Evolutionary conservation across 2,329 filamentous ascomycete species (phyloP).

Genomic region (Penicillium sp.): DNA sequence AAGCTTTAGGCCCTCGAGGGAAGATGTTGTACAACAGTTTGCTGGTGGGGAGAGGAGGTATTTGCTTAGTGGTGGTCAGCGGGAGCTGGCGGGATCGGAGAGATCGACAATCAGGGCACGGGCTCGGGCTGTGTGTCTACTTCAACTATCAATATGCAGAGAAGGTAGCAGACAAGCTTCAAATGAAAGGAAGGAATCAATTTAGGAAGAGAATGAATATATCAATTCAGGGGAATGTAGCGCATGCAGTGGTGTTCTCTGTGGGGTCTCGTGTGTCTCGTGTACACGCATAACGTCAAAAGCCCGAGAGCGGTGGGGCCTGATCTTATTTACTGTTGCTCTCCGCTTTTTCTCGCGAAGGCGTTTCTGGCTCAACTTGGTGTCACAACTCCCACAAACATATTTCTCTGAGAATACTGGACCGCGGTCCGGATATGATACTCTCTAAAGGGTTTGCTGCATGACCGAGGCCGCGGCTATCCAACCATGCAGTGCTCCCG

Average conservation of each 20-base stretch:
- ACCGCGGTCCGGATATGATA: not conserved
- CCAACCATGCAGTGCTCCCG: constrained; percentile 22
- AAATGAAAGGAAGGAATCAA: not conserved
- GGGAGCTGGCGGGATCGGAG: constrained; percentile 6
- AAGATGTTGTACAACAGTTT: not conserved
- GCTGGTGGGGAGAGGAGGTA: not conserved
- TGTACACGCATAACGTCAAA: not conserved
- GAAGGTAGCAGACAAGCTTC: not conserved
- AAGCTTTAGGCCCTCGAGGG: not conserved
- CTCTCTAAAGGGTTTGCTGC: not conserved
- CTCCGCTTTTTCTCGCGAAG: not conserved
- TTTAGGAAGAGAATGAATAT: not conserved
- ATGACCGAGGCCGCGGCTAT: not conserved
- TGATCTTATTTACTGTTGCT: not conserved
- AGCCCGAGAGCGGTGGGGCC: constrained; percentile 7
- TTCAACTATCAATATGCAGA: not conserved
- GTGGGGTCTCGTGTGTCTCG: not conserved
- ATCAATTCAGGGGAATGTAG: not conserved
- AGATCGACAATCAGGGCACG: constrained; percentile 4
- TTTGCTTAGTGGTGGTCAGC: constrained; percentile 1
- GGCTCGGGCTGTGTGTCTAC: not conserved
- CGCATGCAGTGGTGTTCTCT: not conserved
- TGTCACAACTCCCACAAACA: not conserved
- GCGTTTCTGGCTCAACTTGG: not conserved
- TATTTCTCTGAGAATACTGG: too few relatives aligned